A percentile compares a stretch with the other conserved stretches of the same genome.
Evolutionary conservation across 2,329 filamentous ascomycete species (phyloP).

Genomic region (Dactylonectria macrodidyma): DNA sequence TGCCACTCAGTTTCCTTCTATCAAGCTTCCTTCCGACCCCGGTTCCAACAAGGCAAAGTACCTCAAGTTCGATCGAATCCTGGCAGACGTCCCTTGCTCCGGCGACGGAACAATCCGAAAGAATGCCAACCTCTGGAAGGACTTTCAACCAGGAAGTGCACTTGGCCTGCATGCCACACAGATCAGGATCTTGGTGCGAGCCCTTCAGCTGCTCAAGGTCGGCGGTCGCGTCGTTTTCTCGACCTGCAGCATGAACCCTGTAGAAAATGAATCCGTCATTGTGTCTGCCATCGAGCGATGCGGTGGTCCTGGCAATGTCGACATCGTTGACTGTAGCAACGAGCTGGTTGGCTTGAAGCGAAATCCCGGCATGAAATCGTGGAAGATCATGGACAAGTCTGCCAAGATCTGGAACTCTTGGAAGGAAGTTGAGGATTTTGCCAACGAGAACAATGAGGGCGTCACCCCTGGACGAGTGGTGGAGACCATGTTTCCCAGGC

Average conservation of each 20-base stretch:
- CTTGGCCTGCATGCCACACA: slow-evolving; percentile 91
- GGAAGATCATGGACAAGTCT: slow-evolving; percentile 93
- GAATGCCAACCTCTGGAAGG: slow-evolving; percentile 94
- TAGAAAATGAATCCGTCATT: slow-evolving; percentile 96
- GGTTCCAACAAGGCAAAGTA: slow-evolving; percentile 75
- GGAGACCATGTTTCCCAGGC: slow-evolving; percentile 86
- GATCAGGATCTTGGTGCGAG: slow-evolving; percentile 89
- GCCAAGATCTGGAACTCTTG: slow-evolving; percentile 85
- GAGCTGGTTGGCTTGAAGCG: slow-evolving; percentile 84
- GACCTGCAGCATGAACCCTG: slow-evolving; percentile 98
- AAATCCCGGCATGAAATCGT: slow-evolving; percentile 81
- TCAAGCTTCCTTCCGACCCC: slow-evolving; percentile 80
- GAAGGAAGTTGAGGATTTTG: slow-evolving; percentile 83
- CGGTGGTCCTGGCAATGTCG: slow-evolving; percentile 85
- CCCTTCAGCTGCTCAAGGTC: slow-evolving; percentile 95
- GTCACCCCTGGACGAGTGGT: slow-evolving; percentile 77
- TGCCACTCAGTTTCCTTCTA: slow-evolving; percentile 93
- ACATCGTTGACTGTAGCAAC: slow-evolving; percentile 86
- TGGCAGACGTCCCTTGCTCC: slow-evolving; percentile 97
- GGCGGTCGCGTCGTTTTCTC: slow-evolving; percentile 97
- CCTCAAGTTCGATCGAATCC: slow-evolving; percentile 95
- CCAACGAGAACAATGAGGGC: slow-evolving; percentile 69
- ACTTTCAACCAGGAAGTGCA: slow-evolving; percentile 91
- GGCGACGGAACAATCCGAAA: slow-evolving; percentile 95
- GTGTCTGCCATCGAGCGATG: slow-evolving; percentile 91